A percentile compares a stretch with the other conserved stretches of the same genome.
phyloP scores from a whole-genome alignment of 2,329 filamentous ascomycete species.

The Zasmidium angulare region DNA sequence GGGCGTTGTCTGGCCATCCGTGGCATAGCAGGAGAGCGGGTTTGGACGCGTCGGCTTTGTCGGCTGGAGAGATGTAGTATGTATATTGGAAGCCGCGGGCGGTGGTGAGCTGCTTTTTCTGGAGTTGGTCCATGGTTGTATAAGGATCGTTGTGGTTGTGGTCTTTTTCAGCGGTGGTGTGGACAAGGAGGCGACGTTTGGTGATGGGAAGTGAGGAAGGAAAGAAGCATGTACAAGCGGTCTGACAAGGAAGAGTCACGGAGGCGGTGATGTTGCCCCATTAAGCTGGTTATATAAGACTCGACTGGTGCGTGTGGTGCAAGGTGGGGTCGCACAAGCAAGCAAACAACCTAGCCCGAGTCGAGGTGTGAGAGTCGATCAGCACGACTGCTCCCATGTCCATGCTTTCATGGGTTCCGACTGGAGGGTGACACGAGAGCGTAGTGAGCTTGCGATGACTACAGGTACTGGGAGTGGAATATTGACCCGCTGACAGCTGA shows the following conservation, averaged over 20 bases:
- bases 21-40: conserved; percentile 43
- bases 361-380: neutral
- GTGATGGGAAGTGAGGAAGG: neutral
- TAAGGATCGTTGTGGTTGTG: neutral
- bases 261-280: neutral
- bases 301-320: too few species aligned
- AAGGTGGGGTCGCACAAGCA: neutral
- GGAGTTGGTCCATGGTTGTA: conserved; percentile 22
- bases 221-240: neutral
- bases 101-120: conserved; percentile 24
- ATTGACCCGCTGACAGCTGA: too few species aligned
- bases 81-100: conserved; percentile 39
- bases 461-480: too few species aligned
- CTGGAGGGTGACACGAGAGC: too few species aligned
- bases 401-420: too few species aligned
- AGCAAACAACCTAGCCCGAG: neutral
- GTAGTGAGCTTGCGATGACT: too few species aligned
- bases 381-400: neutral
- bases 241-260: neutral
- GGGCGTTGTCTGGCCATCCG: conserved; percentile 52
- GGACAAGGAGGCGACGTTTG: too few species aligned
- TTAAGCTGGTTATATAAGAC: neutral
- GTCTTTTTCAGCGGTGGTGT: neutral
- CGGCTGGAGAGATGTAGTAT: conserved; percentile 39
- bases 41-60: conserved; percentile 33